phyloP scores from a whole-genome alignment of 495 filamentous ascomycete genomes.

The Aspergillus taichungensis region DNA sequence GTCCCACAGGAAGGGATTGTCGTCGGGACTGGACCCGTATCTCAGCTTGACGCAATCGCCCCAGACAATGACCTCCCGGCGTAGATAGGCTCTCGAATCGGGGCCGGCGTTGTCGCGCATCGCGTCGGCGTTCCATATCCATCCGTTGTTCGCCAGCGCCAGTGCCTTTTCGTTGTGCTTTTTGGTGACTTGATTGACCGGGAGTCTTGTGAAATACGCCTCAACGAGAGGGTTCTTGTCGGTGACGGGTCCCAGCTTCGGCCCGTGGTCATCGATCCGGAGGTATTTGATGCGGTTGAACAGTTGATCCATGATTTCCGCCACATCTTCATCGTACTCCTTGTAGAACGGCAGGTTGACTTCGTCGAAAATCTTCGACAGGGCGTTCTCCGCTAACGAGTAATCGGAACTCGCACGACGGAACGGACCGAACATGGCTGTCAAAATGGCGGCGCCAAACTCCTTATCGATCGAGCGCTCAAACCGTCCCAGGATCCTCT shows the following conservation, averaged over 20 bases:
- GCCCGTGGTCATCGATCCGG: constrained; percentile 83
- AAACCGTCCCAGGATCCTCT: constrained; percentile 71
- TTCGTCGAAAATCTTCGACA: constrained; percentile 63
- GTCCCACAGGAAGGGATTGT: constrained; percentile 91
- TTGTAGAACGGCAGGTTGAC: constrained; percentile 81
- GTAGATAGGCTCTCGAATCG: constrained; percentile 78
- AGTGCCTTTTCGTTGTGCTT: constrained; percentile 69
- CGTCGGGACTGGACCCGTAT: constrained; percentile 71
- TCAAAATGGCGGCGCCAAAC: constrained; percentile 60
- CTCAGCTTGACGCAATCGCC: constrained; percentile 96
- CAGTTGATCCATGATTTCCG: constrained; percentile 77
- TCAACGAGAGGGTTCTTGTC: constrained; percentile 78
- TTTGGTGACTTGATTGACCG: constrained; percentile 66
- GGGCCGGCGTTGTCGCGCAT: constrained; percentile 90
- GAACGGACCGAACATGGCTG: constrained; percentile 59
- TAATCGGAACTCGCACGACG: constrained; percentile 36
- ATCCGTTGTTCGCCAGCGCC: constrained; percentile 90
- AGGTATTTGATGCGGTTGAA: constrained; percentile 92
- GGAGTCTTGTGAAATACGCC: constrained; percentile 89
- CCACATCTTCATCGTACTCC: constrained; percentile 80
- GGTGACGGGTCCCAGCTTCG: constrained; percentile 74
- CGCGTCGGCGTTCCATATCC: constrained; percentile 96
- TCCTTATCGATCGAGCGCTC: constrained; percentile 57
- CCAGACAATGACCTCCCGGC: constrained; percentile 95
- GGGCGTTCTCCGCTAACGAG: constrained; percentile 32